Conservation (phyloP, 2,329 filamentous ascomycete genomes). For the Colletotrichum lindemuthianum region DNA sequence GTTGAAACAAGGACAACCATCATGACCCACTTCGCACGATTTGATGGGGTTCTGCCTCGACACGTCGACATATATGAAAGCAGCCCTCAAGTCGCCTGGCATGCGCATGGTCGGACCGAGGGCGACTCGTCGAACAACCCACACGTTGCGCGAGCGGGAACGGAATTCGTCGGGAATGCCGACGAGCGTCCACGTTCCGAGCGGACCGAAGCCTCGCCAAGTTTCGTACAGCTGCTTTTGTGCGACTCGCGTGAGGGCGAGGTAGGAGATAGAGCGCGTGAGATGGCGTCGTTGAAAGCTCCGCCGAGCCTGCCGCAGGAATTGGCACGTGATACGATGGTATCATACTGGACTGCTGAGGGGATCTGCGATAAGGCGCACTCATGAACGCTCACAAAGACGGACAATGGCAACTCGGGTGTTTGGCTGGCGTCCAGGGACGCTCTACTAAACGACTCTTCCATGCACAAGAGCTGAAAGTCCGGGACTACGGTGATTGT, state of each 20-base stretch:
- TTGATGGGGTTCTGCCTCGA: too few species aligned
- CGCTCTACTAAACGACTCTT: slow-evolving; percentile 48
- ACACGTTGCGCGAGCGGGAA: slow-evolving; percentile 46
- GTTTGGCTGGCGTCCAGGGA: slow-evolving; percentile 48
- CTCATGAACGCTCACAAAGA: slow-evolving; percentile 50
- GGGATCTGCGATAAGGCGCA: slow-evolving; percentile 51
- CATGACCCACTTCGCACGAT: too few species aligned
- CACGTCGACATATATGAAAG: too few species aligned
- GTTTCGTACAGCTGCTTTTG: slow-evolving; percentile 56
- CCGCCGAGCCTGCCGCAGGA: slow-evolving; percentile 65
- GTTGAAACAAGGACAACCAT: too few species aligned
- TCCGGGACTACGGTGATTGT: slow-evolving; percentile 43
- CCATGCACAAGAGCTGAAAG: slow-evolving; percentile 54
- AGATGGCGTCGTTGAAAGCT: slow-evolving; percentile 65
- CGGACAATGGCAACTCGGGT: slow-evolving; percentile 44
- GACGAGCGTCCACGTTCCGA: slow-evolving; percentile 60
- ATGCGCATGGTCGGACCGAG: slow-evolving; percentile 65
- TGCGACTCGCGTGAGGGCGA: slow-evolving; percentile 56
- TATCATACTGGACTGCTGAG: slow-evolving; percentile 51
- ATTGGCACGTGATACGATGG: slow-evolving; percentile 64
- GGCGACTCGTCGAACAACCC: slow-evolving; percentile 55
- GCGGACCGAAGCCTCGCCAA: slow-evolving; percentile 61
- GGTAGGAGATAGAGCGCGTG: slow-evolving; percentile 59
- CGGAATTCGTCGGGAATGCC: slow-evolving; percentile 52
- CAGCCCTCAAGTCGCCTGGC: slow-evolving; percentile 40